phyloP scores from a whole-genome alignment of 371 early-diverging fungal species.

The Lichtheimia corymbifera region DNA sequence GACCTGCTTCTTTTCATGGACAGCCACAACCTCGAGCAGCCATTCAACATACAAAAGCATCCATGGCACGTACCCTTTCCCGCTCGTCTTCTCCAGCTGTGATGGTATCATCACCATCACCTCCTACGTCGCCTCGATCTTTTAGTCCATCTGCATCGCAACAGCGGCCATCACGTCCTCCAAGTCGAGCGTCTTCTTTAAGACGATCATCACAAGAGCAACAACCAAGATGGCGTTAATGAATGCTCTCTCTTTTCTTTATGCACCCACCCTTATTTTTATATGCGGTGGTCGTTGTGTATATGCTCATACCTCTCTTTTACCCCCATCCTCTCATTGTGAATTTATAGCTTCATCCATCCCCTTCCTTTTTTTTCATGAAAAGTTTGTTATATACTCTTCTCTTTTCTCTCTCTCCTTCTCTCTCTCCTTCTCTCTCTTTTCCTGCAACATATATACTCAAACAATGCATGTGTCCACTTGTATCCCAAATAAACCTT shows the following conservation, averaged over 20 bases:
- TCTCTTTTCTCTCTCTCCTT: no score
- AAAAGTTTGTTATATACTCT: constrained; percentile 5
- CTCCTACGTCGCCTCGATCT: constrained; percentile 14
- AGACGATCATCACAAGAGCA: constrained; percentile 8
- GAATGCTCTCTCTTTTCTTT: background rate
- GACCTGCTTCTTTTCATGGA: constrained; percentile 6
- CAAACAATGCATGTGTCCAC: no score
- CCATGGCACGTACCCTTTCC: constrained; percentile 24
- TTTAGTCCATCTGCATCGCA: constrained; percentile 4
- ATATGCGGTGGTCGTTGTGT: background rate
- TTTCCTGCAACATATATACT: background rate
- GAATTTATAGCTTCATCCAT: background rate
- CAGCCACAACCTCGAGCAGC: constrained; percentile 6
- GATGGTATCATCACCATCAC: constrained; percentile 14
- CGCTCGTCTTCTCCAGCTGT: constrained; percentile 25
- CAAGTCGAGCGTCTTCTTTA: constrained; percentile 15
- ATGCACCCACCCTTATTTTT: background rate
- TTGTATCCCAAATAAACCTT: no score
- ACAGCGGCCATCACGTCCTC: constrained; percentile 3
- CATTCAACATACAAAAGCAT: constrained; percentile 18
- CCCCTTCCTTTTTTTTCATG: constrained; percentile 1
- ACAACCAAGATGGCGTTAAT: constrained; percentile 20
- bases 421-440: background rate
- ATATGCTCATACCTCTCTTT: no score
- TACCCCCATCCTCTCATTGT: no score